Conservation (phyloP, 495 filamentous ascomycete species). For the Penicillium lividum region DNA sequence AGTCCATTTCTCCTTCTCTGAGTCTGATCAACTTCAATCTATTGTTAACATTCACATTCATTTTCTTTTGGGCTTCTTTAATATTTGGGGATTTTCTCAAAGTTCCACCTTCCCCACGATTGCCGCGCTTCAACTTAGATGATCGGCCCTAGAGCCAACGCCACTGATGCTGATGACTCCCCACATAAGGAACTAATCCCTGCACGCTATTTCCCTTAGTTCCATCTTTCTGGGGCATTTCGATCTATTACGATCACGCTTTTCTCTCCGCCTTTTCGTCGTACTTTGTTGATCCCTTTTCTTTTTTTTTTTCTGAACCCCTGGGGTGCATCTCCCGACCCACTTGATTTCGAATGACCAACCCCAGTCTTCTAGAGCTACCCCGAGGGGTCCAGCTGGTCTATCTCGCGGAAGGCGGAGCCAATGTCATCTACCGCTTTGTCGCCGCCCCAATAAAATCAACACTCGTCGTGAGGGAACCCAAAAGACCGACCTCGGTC, state of each 20-base stretch:
- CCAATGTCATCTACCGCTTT: constrained; percentile 70
- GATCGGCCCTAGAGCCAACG: constrained; percentile 25
- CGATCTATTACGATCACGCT: constrained; percentile 4
- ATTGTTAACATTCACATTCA: background rate
- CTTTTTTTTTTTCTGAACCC: constrained; percentile 1
- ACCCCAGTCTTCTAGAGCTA: constrained; percentile 41
- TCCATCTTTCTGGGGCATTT: background rate
- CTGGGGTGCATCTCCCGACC: background rate
- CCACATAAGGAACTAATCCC: constrained; percentile 28
- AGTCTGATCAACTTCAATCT: background rate
- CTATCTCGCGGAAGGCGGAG: constrained; percentile 67
- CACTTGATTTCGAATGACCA: constrained; percentile 37
- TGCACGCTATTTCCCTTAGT: constrained; percentile 25
- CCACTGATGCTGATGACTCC: constrained; percentile 28
- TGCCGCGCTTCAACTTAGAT: constrained; percentile 6
- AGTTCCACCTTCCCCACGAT: background rate
- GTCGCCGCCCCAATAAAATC: constrained; percentile 31
- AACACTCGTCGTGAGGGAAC: constrained; percentile 13
- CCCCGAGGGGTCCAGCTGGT: constrained; percentile 43
- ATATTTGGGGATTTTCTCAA: background rate
- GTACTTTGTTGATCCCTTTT: background rate
- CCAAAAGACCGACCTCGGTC: background rate
- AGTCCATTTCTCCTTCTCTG: background rate
- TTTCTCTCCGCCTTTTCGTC: constrained; percentile 4
- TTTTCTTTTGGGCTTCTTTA: background rate